Conservation (phyloP, 768 basidiomycete genomes). For the Roridomyces roridus region DNA sequence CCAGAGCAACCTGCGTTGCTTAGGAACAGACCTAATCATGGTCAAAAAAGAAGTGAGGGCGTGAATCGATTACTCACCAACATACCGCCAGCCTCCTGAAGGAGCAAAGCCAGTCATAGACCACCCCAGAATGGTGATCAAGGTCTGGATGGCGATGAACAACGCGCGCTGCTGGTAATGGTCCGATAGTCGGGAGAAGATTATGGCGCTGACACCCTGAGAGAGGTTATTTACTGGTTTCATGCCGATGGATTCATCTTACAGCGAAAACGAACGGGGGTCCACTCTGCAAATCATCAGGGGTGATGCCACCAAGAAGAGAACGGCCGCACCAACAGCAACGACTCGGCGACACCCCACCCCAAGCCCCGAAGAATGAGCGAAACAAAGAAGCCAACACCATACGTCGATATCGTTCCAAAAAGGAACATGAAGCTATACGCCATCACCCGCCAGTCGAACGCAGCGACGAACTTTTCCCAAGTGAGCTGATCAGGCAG, state of each 20-base stretch:
- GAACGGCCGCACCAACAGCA: conserved; percentile 44
- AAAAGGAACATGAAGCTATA: conserved; percentile 57
- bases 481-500: conserved; percentile 47
- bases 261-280: conserved; percentile 57
- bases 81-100: conserved; percentile 45
- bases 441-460: conserved; percentile 58
- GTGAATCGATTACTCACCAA: conserved; percentile 42
- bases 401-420: conserved; percentile 55
- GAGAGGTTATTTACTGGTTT: not conserved
- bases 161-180: conserved; percentile 47
- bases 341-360: conserved; percentile 47
- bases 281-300: no score
- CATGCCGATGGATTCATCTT: conserved; percentile 26
- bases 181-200: conserved; percentile 56
- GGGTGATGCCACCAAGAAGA: no score
- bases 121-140: conserved; percentile 49
- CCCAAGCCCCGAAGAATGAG: conserved; percentile 56
- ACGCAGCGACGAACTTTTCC: conserved; percentile 38
- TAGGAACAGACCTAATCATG: conserved; percentile 48
- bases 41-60: not conserved
- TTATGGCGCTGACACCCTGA: conserved; percentile 45
- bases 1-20: conserved; percentile 52
- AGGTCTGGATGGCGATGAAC: conserved; percentile 48
- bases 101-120: conserved; percentile 45
- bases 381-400: conserved; percentile 54